Evolutionary conservation across 768 basidiomycete species (phyloP).

Genomic region (Suillus paluster): DNA sequence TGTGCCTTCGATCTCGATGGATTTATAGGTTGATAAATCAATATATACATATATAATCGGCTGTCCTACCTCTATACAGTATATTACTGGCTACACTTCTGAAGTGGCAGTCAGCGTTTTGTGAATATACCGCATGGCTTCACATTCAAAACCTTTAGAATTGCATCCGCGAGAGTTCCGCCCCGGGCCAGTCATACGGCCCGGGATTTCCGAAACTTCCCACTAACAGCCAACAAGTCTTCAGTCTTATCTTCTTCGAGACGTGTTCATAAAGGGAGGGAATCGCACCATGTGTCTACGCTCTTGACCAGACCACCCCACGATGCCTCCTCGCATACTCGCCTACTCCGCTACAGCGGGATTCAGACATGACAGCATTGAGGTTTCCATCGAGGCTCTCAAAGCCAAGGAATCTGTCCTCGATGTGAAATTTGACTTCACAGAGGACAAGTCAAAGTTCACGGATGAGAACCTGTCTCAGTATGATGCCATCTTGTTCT

Average conservation of each 20-base stretch:
- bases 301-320: background rate
- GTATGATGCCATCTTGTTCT: constrained; percentile 72
- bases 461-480: constrained; percentile 53
- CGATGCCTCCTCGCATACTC: constrained; percentile 47
- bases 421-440: constrained; percentile 60
- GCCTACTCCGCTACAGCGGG: constrained; percentile 65
- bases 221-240: too few relatives aligned
- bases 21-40: background rate
- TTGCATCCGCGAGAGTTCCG: background rate
- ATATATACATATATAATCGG: background rate
- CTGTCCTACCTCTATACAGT: background rate
- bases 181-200: background rate
- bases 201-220: too few relatives aligned
- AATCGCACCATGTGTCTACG: background rate
- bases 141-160: too few relatives aligned
- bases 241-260: background rate
- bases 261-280: background rate
- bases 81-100: background rate
- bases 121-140: background rate
- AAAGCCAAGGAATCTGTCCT: constrained; percentile 48
- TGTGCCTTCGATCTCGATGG: too few relatives aligned
- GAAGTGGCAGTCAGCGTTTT: background rate
- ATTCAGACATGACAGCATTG: constrained; percentile 79
- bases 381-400: constrained; percentile 64
- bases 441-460: constrained; percentile 64